A percentile compares a stretch with the other conserved stretches of the same genome.
These are phyloP conservation scores for Colletotrichum navitas DNA, from an alignment of 2,329 filamentous ascomycete genomes.

Conservation along the genomic window DNA sequence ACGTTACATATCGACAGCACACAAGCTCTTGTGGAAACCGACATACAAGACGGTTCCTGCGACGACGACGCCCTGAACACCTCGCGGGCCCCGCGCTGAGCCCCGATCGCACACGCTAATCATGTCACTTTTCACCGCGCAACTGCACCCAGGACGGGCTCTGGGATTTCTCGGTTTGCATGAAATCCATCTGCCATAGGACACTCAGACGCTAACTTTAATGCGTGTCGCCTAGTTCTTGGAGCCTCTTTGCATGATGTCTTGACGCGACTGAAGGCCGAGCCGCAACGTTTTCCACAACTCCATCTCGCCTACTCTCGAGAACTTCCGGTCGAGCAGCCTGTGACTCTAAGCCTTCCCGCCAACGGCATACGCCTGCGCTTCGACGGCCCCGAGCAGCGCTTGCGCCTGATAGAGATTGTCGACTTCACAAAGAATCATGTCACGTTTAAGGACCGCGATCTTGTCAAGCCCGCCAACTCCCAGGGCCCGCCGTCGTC, in stretches of 20 bases:
- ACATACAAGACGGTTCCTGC: conserved; percentile 4
- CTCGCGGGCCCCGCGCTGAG: conserved; percentile 36
- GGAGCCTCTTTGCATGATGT: conserved; percentile 93
- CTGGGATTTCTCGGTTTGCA: conserved; percentile 69
- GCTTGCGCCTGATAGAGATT: conserved; percentile 90
- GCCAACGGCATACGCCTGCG: conserved; percentile 89
- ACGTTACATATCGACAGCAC: not conserved
- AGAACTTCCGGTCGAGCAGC: conserved; percentile 78
- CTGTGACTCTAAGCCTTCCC: conserved; percentile 81
- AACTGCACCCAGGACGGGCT: conserved; percentile 75
- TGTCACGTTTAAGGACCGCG: conserved; percentile 83
- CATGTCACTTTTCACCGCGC: conserved; percentile 68
- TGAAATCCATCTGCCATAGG: conserved; percentile 28
- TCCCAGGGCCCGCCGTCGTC: conserved; percentile 49
- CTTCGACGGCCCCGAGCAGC: conserved; percentile 94
- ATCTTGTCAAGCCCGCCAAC: conserved; percentile 76
- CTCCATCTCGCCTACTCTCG: conserved; percentile 87
- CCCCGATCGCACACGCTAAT: conserved; percentile 35
- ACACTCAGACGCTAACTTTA: conserved; percentile 40
- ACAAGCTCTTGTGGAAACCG: conserved; percentile 10
- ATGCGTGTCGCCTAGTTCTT: conserved; percentile 69
- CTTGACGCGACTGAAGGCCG: conserved; percentile 87
- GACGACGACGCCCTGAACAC: conserved; percentile 31
- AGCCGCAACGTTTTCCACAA: conserved; percentile 84
- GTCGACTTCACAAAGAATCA: conserved; percentile 88